Evolutionary conservation across 192 early-diverging fungal genomes (phyloP), one percentile per base, ranked within the genome.

Genomic region (Tieghemiomyces parasiticus): DNA sequence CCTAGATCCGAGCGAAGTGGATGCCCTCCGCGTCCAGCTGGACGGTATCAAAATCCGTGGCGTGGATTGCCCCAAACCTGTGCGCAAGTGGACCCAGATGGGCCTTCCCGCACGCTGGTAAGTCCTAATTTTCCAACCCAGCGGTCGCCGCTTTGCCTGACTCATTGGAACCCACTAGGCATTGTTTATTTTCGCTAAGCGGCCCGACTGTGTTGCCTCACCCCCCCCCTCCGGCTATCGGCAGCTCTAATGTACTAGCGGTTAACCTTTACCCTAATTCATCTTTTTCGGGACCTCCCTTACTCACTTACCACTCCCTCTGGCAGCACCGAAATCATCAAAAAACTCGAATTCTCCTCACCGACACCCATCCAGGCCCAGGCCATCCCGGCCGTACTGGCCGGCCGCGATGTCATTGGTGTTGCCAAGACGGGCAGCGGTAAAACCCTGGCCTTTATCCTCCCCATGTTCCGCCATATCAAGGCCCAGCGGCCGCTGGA

Each of bases 391-490:
- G 93, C 92, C 0, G 86, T 96, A 51, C 81, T 96, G 86, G 85
- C 87, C 65, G 93, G 93, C 0, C 81, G 93, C 9, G 93, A 96
- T 69, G 88, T 94, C 16, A 96, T 96, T 67, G 91, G 91, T 14
- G 90, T 96, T 19, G 91, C 93, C 25, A 96, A 92, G 62, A 96
- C 93, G 0, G 93, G 93, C 1, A 84, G 80, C 22, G 93, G 93
- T 20, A 95, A 95, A 74, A 95, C 92, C 3, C 82, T 97, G 58
- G 89, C 90, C 1, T 94, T 95, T 70, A 70, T 95, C 28, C 63
- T 95, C 61, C 93, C 93, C 35, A 92, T 97, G 92, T 87, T 99
- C 59, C 80, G 91, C 19, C 90, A 92, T 54, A 91, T 93, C 66
- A 92, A 93, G 63, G 89, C 89, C 66, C 91, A 93, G 58, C 71